phyloP scores from a whole-genome alignment of 768 basidiomycete genomes.

The Russula brevipes region DNA sequence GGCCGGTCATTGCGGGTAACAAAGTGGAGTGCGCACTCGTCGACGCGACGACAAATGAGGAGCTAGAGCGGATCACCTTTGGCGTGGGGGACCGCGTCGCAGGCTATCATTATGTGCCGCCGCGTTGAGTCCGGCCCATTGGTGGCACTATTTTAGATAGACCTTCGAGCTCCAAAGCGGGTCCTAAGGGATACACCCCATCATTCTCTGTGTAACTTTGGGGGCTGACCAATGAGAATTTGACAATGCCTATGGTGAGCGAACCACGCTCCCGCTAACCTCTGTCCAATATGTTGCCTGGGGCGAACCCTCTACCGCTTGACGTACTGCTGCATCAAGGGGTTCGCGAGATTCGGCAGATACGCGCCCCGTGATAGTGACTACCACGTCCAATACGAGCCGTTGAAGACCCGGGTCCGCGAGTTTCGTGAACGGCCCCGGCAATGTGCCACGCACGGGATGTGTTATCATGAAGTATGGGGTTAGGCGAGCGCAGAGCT shows the following conservation, averaged over 20 bases:
- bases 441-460: constrained; percentile 62
- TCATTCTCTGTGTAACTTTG: neutral
- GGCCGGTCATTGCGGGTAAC: constrained; percentile 71
- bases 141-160: neutral
- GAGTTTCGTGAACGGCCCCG: constrained; percentile 77
- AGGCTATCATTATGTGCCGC: constrained; percentile 53
- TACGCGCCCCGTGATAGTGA: constrained; percentile 28
- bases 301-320: constrained; percentile 24
- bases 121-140: neutral
- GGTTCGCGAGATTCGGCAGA: constrained; percentile 10
- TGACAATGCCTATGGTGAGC: constrained; percentile 28
- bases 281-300: constrained; percentile 26
- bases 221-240: constrained; percentile 38
- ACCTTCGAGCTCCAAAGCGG: neutral
- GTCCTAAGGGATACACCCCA: neutral
- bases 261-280: neutral
- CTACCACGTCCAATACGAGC: constrained; percentile 62
- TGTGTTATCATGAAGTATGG: constrained; percentile 82
- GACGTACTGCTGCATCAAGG: constrained; percentile 25
- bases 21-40: constrained; percentile 67
- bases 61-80: constrained; percentile 61
- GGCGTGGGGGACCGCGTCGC: constrained; percentile 59
- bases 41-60: constrained; percentile 45
- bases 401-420: constrained; percentile 43
- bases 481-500: constrained; percentile 51